Percentiles rank a stretch among this genome's conserved stretches.
These are phyloP conservation scores for Acanthochlamys bracteata DNA, from an alignment of 106 monocot species.

Conservation along the genomic window DNA sequence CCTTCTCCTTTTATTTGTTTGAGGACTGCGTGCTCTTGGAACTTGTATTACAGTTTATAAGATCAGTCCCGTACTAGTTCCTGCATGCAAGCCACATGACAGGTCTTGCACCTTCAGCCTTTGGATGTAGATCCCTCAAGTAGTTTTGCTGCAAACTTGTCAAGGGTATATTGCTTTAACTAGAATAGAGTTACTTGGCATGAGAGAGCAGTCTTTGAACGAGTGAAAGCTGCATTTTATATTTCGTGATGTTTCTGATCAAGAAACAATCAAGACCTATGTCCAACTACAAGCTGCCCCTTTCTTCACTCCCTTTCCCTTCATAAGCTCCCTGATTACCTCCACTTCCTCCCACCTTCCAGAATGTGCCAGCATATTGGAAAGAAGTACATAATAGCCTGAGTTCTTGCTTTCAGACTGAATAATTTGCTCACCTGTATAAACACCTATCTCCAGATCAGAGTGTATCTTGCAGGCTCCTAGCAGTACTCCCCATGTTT, in stretches of 20 bases:
- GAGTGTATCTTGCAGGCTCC: constrained; percentile 43
- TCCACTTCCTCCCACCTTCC: constrained; percentile 57
- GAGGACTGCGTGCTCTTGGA: too few species aligned
- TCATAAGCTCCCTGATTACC: constrained; percentile 43
- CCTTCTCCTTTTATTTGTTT: too few species aligned
- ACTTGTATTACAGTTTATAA: too few species aligned
- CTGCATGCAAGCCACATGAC: too few species aligned
- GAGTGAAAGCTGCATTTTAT: constrained; percentile 8
- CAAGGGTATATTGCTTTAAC: too few species aligned
- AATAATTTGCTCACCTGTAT: constrained; percentile 24
- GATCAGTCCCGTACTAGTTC: too few species aligned
- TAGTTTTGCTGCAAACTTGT: too few species aligned
- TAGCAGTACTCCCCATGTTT: constrained; percentile 49
- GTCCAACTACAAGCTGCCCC: constrained; percentile 39
- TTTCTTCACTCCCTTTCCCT: constrained; percentile 49
- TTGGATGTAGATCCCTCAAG: too few species aligned
- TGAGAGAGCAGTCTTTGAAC: too few species aligned
- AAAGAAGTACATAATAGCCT: constrained; percentile 45
- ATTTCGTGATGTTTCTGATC: constrained; percentile 19
- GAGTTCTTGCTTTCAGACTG: constrained; percentile 22
- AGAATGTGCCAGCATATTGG: constrained; percentile 44
- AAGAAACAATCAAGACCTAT: constrained; percentile 8
- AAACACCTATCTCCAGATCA: constrained; percentile 36
- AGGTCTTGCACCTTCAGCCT: too few species aligned
- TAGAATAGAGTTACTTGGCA: too few species aligned